Percentiles rank a stretch among this genome's conserved stretches.
Conservation (phyloP, 2,329 filamentous ascomycete genomes). For the Ceratocystis cubensis region DNA sequence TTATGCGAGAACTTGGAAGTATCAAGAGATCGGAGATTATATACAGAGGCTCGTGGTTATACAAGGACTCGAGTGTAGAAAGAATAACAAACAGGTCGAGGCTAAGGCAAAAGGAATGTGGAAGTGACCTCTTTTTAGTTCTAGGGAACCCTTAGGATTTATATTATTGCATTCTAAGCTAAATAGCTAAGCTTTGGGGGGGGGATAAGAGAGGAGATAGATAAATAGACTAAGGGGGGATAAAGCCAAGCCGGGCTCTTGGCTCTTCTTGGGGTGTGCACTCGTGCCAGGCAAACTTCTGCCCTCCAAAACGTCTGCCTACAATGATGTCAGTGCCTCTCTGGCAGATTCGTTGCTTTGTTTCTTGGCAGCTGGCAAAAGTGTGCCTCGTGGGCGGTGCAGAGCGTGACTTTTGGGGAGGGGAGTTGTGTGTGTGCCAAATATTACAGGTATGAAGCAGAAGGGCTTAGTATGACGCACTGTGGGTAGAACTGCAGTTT, state of each 20-base stretch:
- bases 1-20: not conserved
- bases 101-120: not conserved
- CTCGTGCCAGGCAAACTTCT: not conserved
- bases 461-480: not conserved
- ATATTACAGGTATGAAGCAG: not conserved
- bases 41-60: not conserved
- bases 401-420: not conserved
- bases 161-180: not conserved
- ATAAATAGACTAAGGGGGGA: not conserved
- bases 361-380: not conserved
- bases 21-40: too few relatives aligned
- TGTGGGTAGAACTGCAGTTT: not conserved
- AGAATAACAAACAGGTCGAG: not conserved
- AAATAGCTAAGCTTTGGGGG: not conserved
- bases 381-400: slow-evolving; percentile 15
- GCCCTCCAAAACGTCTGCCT: not conserved
- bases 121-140: not conserved
- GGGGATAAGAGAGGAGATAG: not conserved
- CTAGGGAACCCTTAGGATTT: not conserved
- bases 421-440: not conserved
- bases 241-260: not conserved
- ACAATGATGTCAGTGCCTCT: slow-evolving; percentile 8
- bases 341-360: not conserved
- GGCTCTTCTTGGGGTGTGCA: not conserved
- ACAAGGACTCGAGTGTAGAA: not conserved